Base-by-base conservation (phyloP, 148 eudicot species). In the Camellia lanceoleosa region DNA sequence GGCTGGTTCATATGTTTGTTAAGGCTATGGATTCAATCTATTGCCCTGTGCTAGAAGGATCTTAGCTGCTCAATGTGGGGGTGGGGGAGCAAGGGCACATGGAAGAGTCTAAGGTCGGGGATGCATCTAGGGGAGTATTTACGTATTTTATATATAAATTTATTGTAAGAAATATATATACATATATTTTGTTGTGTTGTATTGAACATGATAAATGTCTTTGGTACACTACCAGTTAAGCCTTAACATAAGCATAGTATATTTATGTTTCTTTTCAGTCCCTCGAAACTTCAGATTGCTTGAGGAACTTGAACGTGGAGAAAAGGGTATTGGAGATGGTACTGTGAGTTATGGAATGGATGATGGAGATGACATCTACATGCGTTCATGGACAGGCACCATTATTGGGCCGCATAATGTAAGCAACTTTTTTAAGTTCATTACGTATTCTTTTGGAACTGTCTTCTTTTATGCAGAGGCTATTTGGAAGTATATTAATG, bases 261-360 rank as follows among this genome's bases (percentile, higher is more conserved):
- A 51, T 64, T 65, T 13, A 14, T 6, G 56, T 49, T 76, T 75
- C 80, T 63, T 70, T 87, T 70, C 87, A 90, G 93, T 90, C 66
- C 93, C 93, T 76, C 78, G 93, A 75, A 90, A 90, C 82, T 90
- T 90, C 79, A 88, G 93, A 78, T 84, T 90, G 77, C 64, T 90
- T 78, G 93, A 90, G 85, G 93, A 90, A 73, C 93, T 90, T 81
- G 93, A 90, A 73, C 91, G 93, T 80, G 93, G 93, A 69, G 93
- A 90, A 73, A 90, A 90, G 71, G 93, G 93, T 69, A 90, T 90
- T 73, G 93, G 93, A 38, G 93, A 90, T 87, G 93, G 93, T 73
- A 88, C 90, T 49, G 93, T 90, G 81, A 90, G 93, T 83, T 90
- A 90, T 87, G 91, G 91, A 70, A 90, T 90, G 93, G 93, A 90